A percentile compares a stretch with the other conserved stretches of the same genome.
Conservation (phyloP, 106 monocot genomes). For the Allium cepa region DNA sequence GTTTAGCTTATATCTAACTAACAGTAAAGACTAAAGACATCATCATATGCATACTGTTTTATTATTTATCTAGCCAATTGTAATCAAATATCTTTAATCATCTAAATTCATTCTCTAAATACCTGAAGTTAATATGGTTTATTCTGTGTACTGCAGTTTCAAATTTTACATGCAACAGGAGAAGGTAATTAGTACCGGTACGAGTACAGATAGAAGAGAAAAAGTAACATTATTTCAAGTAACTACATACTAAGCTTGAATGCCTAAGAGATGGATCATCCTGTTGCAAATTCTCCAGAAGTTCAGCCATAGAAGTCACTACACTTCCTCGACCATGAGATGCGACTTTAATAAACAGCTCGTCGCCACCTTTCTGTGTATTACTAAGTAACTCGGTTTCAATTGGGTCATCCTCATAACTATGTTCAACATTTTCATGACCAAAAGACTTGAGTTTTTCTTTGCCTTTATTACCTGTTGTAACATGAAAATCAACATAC, state of each 20-base stretch:
- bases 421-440: conserved; percentile 4
- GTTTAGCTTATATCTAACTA: too few species aligned
- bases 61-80: too few species aligned
- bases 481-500: not conserved
- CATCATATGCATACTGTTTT: too few species aligned
- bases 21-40: too few species aligned
- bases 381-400: conserved; percentile 29
- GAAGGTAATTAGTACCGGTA: not conserved
- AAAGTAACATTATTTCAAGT: too few species aligned
- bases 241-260: conserved; percentile 27
- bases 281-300: conserved; percentile 45
- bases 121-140: too few species aligned
- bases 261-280: conserved; percentile 4
- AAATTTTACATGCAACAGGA: not conserved
- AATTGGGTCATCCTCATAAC: conserved; percentile 15
- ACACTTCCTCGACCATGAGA: conserved; percentile 9
- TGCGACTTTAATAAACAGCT: conserved; percentile 6
- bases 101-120: too few species aligned
- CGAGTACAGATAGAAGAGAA: too few species aligned
- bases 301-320: conserved; percentile 36
- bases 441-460: conserved; percentile 35
- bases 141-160: not conserved
- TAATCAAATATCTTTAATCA: too few species aligned
- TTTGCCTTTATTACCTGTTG: conserved; percentile 30
- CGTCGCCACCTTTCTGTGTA: conserved; percentile 19